Base-by-base conservation (phyloP, 2,329 filamentous ascomycete species). In the Cercospora sp. region DNA sequence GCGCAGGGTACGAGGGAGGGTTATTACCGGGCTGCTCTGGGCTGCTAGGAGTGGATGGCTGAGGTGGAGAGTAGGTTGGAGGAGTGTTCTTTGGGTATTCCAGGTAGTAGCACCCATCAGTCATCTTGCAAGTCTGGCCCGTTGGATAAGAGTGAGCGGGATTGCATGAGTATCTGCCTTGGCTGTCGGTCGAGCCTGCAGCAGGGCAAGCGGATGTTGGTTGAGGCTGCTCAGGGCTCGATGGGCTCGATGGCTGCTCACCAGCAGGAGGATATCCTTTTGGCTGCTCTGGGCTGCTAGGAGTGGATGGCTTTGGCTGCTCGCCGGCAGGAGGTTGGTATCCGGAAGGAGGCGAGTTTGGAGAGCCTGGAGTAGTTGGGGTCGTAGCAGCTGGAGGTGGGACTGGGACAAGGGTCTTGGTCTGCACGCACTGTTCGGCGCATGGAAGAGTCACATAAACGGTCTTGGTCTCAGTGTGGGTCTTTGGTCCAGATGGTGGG, bases 131-230 rank as follows among this genome's bases (percentile, higher is more conserved):
- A 40, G 32, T 67, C n/a, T 71, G 70, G 32, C 71, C 71, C 26
- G 61, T 53, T n/a, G 72, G 68, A 37, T 72, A 72, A 18, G 49
- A 26, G 57, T 72, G 66, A 18, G 73, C 73, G 34, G 72, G 67
- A 66, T 70, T 66, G 68, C 67, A 70, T 21, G 63, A 65, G 53
- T 69, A 69, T 28, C 57, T 58, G 5, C 62, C 58, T 6, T 62
- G 49, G 55, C 51, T 55, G 49, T 62, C 62, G 45, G 37, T 57
- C 16, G 40, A 34, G 34, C 66, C 66, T 21, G 62, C 16, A 18
- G 62, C 62, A 26, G 66, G 62, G 66, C 66, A 68, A 30, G 43
- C 32, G 13, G 61, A 13, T n/a, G 66, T 65, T 13, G 53, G 63
- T 13, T 58, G 28, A 12, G 26, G 26, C 26, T 28, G 26, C 26